These are phyloP conservation scores for Hordeum vulgare DNA, from an alignment of 176 grass and related monocot species.

Conservation along the genomic window MorexV3_pseudomolecules_assembly NC_058523.1:457728991-457729490, in stretches of 20 bases:
- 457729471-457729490: neutral
- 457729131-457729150: slow-evolving; percentile 85
- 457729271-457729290: slow-evolving; percentile 69
- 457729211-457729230: slow-evolving; percentile 64
- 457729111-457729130: slow-evolving; percentile 88
- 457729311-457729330: slow-evolving; percentile 37
- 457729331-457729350: slow-evolving; percentile 54
- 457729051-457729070: slow-evolving; percentile 22
- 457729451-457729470: slow-evolving; percentile 60
- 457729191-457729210: slow-evolving; percentile 29
- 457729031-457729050: neutral
- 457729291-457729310: slow-evolving; percentile 40
- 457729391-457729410: slow-evolving; percentile 87
- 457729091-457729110: slow-evolving; percentile 82
- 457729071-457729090: slow-evolving; percentile 83
- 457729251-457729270: slow-evolving; percentile 99
- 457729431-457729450: slow-evolving; percentile 83
- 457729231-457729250: slow-evolving; percentile 89
- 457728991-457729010: neutral
- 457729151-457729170: neutral
- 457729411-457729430: slow-evolving; percentile 82
- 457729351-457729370: slow-evolving; percentile 59
- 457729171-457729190: slow-evolving; percentile 23
- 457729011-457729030: slow-evolving; percentile 4
- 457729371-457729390: slow-evolving; percentile 70